Evolutionary conservation across 345 rosid species (phyloP).

Genomic region (Populus nigra): DNA sequence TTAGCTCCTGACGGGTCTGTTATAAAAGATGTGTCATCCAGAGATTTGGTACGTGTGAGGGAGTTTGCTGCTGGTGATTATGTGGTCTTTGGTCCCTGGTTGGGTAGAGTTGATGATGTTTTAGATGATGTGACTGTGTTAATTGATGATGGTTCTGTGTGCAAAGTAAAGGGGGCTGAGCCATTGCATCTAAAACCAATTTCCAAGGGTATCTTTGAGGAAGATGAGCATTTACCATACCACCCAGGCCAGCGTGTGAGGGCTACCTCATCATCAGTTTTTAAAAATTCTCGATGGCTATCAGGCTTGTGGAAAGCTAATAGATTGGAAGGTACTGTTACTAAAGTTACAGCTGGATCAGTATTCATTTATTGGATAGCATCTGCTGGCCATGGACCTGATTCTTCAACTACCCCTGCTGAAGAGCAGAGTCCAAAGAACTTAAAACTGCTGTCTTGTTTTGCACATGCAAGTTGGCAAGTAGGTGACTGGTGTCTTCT

Average conservation of each 20-base stretch:
- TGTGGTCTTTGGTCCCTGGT: slow-evolving; percentile 90
- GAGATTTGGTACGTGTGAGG: slow-evolving; percentile 77
- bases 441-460: slow-evolving; percentile 78
- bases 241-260: slow-evolving; percentile 93
- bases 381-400: slow-evolving; percentile 85
- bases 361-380: slow-evolving; percentile 95
- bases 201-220: slow-evolving; percentile 71
- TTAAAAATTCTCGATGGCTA: slow-evolving; percentile 78
- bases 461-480: slow-evolving; percentile 92
- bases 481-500: slow-evolving; percentile 91
- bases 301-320: slow-evolving; percentile 86
- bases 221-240: slow-evolving; percentile 75
- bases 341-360: slow-evolving; percentile 80
- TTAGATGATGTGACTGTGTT: slow-evolving; percentile 88
- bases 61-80: slow-evolving; percentile 83
- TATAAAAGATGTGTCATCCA: slow-evolving; percentile 59
- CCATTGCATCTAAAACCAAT: slow-evolving; percentile 74
- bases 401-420: slow-evolving; percentile 81
- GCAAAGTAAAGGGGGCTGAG: slow-evolving; percentile 84
- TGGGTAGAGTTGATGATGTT: slow-evolving; percentile 91
- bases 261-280: slow-evolving; percentile 80
- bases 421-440: slow-evolving; percentile 92
- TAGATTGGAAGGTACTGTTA: slow-evolving; percentile 89
- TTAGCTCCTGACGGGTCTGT: slow-evolving; percentile 65
- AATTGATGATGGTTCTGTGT: slow-evolving; percentile 91